Percentiles rank a stretch among this genome's conserved stretches.
Evolutionary conservation across 2,329 filamentous ascomycete species (phyloP).

Genomic region (Venturia effusa): DNA sequence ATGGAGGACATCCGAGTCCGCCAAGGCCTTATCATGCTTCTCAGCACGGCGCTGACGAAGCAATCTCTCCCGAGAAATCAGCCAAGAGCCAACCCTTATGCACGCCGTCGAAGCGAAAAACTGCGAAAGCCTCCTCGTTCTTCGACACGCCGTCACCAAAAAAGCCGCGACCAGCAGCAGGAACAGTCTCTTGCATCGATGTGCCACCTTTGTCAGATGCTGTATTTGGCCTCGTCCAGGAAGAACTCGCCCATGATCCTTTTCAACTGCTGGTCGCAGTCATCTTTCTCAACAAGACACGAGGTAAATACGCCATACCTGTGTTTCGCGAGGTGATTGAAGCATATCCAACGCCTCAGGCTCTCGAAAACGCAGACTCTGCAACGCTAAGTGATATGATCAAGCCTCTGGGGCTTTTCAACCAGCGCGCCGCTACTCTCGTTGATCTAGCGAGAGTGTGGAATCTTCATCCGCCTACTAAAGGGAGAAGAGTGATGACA

Average conservation of each 20-base stretch:
- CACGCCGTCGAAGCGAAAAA: not conserved
- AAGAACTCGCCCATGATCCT: slow-evolving; percentile 61
- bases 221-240: slow-evolving; percentile 72
- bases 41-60: not conserved
- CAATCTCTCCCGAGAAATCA: not conserved
- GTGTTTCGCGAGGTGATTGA: slow-evolving; percentile 59
- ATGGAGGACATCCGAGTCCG: not conserved
- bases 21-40: not conserved
- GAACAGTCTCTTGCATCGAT: slow-evolving; percentile 10
- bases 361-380: slow-evolving; percentile 48
- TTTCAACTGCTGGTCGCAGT: slow-evolving; percentile 75
- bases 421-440: slow-evolving; percentile 55
- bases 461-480: slow-evolving; percentile 50
- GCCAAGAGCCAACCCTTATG: not conserved
- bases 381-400: slow-evolving; percentile 53
- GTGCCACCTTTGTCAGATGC: slow-evolving; percentile 6
- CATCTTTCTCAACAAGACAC: slow-evolving; percentile 75
- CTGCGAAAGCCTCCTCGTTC: not conserved
- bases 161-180: slow-evolving; percentile 6
- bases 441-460: slow-evolving; percentile 62
- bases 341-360: slow-evolving; percentile 54
- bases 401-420: slow-evolving; percentile 58
- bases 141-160: slow-evolving; percentile 3
- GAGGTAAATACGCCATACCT: slow-evolving; percentile 63
- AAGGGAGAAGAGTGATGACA: slow-evolving; percentile 46